A percentile compares a stretch with the other conserved stretches of the same genome.
Evolutionary conservation across 192 early-diverging fungal species (phyloP).

Genomic region (Paraglomus brasilianum): DNA sequence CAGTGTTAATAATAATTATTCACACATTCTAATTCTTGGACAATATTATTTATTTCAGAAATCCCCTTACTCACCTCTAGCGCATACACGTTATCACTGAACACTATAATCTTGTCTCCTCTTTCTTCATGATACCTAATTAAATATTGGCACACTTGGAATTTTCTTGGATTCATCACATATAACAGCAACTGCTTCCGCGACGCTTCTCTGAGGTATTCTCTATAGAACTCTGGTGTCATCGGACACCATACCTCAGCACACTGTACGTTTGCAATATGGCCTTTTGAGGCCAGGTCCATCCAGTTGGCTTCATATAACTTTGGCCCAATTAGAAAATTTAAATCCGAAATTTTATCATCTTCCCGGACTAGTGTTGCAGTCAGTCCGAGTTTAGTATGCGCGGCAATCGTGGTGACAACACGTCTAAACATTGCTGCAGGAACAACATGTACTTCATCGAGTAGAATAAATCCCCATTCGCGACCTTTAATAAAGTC

Average conservation of each 20-base stretch:
- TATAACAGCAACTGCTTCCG: constrained; percentile 85
- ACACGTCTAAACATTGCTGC: constrained; percentile 95
- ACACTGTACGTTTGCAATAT: constrained; percentile 98
- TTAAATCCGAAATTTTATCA: constrained; percentile 95
- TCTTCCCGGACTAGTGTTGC: constrained; percentile 98
- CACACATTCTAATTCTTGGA: too few species aligned
- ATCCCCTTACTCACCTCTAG: constrained; percentile 54
- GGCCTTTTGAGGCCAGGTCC: constrained; percentile 94
- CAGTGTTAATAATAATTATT: too few species aligned
- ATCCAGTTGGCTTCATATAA: constrained; percentile 99
- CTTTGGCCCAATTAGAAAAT: constrained; percentile 98
- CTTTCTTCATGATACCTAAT: constrained; percentile 89
- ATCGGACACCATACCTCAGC: constrained; percentile 99
- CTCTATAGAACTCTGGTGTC: constrained; percentile 94
- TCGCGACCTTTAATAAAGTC: constrained; percentile 85
- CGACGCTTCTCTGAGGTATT: constrained; percentile 80
- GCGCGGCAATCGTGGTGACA: constrained; percentile 86
- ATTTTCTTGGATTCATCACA: constrained; percentile 97
- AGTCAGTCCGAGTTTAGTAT: constrained; percentile 95
- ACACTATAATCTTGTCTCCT: constrained; percentile 98
- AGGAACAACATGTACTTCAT: constrained; percentile 99
- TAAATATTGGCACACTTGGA: constrained; percentile 96
- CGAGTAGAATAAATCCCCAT: constrained; percentile 97
- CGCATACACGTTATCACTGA: constrained; percentile 98
- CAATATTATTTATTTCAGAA: too few species aligned